phyloP scores from a whole-genome alignment of 768 basidiomycete species.

The Termitomyces sp. region DNA sequence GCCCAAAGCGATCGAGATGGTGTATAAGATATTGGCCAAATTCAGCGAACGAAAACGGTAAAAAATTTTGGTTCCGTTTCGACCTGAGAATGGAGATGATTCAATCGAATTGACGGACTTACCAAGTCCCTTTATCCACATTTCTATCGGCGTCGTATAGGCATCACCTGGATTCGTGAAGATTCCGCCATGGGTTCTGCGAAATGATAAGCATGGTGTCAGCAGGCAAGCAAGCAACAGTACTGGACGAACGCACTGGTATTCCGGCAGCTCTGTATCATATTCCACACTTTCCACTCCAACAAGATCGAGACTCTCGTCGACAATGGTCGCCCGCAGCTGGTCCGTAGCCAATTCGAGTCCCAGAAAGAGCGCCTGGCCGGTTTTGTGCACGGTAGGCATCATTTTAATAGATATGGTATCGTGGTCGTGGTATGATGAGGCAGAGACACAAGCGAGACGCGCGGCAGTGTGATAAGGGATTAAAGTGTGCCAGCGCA shows the following conservation, averaged over 20 bases:
- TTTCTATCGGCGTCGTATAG: constrained; percentile 83
- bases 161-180: constrained; percentile 85
- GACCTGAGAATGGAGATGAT: constrained; percentile 16
- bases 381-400: constrained; percentile 39
- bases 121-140: constrained; percentile 90
- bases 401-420: constrained; percentile 25
- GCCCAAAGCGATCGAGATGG: constrained; percentile 26
- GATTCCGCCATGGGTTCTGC: constrained; percentile 79
- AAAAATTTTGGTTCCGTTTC: constrained; percentile 62
- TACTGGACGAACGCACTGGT: constrained; percentile 53
- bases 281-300: constrained; percentile 83
- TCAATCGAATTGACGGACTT: constrained; percentile 24
- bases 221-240: neutral
- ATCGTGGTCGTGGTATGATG: constrained; percentile 18
- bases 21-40: constrained; percentile 19
- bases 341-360: constrained; percentile 84
- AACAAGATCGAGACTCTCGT: constrained; percentile 76
- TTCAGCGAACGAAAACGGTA: constrained; percentile 23
- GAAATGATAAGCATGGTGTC: constrained; percentile 11
- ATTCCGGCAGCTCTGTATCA: constrained; percentile 73
- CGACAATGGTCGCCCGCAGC: constrained; percentile 76
- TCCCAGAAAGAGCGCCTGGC: constrained; percentile 67
- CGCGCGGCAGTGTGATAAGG: constrained; percentile 11
- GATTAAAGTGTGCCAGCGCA: constrained; percentile 12
- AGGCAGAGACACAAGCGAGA: constrained; percentile 1